phyloP scores from a whole-genome alignment of 768 basidiomycete genomes.

The Clavulina sp. region DNA sequence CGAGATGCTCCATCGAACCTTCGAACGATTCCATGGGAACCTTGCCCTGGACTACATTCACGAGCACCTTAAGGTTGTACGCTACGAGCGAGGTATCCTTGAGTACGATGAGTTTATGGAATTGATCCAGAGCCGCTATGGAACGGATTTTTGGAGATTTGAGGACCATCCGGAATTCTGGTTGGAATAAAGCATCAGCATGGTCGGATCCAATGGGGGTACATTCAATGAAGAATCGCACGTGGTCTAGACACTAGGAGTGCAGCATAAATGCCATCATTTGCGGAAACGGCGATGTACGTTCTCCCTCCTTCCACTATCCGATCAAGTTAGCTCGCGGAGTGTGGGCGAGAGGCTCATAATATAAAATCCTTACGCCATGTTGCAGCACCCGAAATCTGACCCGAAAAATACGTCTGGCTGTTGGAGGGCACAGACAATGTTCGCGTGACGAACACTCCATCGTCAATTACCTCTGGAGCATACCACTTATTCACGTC shows the following conservation, averaged over 20 bases:
- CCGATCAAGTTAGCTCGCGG: neutral
- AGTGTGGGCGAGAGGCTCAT: neutral
- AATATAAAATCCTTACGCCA: slow-evolving; percentile 32
- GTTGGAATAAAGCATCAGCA: slow-evolving; percentile 1
- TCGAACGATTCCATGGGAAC: slow-evolving; percentile 30
- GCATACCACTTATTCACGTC: slow-evolving; percentile 71
- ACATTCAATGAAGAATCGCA: neutral
- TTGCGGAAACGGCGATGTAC: slow-evolving; percentile 48
- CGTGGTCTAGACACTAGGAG: slow-evolving; percentile 31
- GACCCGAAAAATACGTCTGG: slow-evolving; percentile 33
- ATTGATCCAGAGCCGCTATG: slow-evolving; percentile 38
- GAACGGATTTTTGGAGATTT: slow-evolving; percentile 29
- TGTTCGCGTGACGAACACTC: slow-evolving; percentile 37
- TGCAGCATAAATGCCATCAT: slow-evolving; percentile 53
- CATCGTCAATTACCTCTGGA: slow-evolving; percentile 37
- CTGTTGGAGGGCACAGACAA: slow-evolving; percentile 18
- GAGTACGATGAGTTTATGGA: slow-evolving; percentile 53
- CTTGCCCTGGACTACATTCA: slow-evolving; percentile 36
- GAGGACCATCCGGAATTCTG: slow-evolving; percentile 47
- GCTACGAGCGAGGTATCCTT: slow-evolving; percentile 38
- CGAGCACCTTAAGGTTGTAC: slow-evolving; percentile 57
- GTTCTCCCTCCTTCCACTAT: slow-evolving; percentile 33
- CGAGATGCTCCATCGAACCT: slow-evolving; percentile 42
- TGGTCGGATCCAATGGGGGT: neutral
- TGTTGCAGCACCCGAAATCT: slow-evolving; percentile 37